Conservation (phyloP, 768 basidiomycete species). For the Pluteus cervinus region DNA sequence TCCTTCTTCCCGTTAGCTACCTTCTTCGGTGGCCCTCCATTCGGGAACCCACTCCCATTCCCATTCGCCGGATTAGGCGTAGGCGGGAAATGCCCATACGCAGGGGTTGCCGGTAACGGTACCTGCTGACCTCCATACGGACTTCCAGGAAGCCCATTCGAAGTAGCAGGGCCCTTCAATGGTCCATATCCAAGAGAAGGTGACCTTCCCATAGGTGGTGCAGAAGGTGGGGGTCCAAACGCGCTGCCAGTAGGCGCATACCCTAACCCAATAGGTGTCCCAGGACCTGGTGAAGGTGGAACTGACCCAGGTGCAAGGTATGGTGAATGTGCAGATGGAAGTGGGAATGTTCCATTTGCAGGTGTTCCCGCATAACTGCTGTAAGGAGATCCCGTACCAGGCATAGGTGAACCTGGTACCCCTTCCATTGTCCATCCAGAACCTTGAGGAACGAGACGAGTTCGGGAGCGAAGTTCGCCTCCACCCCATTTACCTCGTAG, state of each 20-base stretch:
- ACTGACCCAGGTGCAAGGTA: conserved; percentile 7
- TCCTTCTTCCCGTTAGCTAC: conserved; percentile 26
- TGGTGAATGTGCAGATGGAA: conserved; percentile 3
- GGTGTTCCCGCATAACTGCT: conserved; percentile 17
- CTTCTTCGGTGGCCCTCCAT: conserved; percentile 19
- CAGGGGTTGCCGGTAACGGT: conserved; percentile 11
- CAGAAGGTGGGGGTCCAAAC: background rate
- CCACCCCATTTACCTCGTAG: conserved; percentile 68
- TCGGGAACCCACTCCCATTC: conserved; percentile 19
- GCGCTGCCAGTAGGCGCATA: conserved; percentile 2
- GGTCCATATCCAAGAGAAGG: background rate
- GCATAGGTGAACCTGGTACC: too few species aligned
- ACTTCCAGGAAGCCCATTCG: background rate
- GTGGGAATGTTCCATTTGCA: conserved; percentile 3
- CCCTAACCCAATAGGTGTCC: conserved; percentile 15
- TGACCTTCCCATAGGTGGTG: background rate
- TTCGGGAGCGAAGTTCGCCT: conserved; percentile 53
- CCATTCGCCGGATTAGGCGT: conserved; percentile 25
- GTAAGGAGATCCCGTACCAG: conserved; percentile 25
- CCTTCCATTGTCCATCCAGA: conserved; percentile 57
- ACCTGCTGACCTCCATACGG: background rate
- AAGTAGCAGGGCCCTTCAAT: background rate
- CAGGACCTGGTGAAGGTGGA: conserved; percentile 7
- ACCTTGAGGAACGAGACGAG: conserved; percentile 51
- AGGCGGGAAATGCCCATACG: conserved; percentile 21